Evolutionary conservation across 2,329 filamentous ascomycete species (phyloP).

Genomic region (Colletotrichum sojae): DNA sequence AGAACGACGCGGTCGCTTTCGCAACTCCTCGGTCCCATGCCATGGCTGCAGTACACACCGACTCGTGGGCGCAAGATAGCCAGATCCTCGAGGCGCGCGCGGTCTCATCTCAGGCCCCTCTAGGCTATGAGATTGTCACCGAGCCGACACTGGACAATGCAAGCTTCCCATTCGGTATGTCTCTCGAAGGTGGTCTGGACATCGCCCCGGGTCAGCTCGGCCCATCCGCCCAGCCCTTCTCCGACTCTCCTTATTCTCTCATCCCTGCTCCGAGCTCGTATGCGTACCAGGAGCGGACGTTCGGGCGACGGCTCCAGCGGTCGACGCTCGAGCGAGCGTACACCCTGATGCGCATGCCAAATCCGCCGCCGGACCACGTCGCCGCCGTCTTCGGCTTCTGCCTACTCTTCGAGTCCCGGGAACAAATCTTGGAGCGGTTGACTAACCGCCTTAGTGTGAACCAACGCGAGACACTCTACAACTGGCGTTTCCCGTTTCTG

Average conservation of each 20-base stretch:
- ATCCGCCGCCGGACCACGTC: slow-evolving; percentile 63
- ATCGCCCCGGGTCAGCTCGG: slow-evolving; percentile 1
- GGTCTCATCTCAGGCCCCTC: slow-evolving; percentile 5
- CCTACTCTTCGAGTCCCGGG: slow-evolving; percentile 70
- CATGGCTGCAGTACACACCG: slow-evolving; percentile 29
- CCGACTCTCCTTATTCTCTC: slow-evolving; percentile 49
- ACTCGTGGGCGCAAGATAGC: slow-evolving; percentile 2
- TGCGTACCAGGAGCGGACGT: slow-evolving; percentile 74
- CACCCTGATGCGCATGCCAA: slow-evolving; percentile 65
- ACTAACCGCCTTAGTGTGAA: slow-evolving; percentile 49
- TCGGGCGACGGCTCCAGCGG: slow-evolving; percentile 80
- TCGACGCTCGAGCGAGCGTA: slow-evolving; percentile 74
- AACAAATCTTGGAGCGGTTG: slow-evolving; percentile 61
- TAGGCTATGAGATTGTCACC: slow-evolving; percentile 63
- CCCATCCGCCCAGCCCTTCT: slow-evolving; percentile 11
- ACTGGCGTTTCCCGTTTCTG: slow-evolving; percentile 73
- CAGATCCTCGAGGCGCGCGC: slow-evolving; percentile 2
- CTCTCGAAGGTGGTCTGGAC: slow-evolving; percentile 41
- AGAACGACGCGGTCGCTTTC: slow-evolving; percentile 38
- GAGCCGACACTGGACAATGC: slow-evolving; percentile 67
- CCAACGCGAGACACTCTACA: slow-evolving; percentile 63
- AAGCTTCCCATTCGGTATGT: slow-evolving; percentile 62
- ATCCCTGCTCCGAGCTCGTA: slow-evolving; percentile 67
- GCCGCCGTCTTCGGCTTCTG: slow-evolving; percentile 78
- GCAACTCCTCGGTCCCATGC: background rate